Evolutionary conservation across 345 rosid species (phyloP).

Genomic region (Barbarea vulgaris): DNA sequence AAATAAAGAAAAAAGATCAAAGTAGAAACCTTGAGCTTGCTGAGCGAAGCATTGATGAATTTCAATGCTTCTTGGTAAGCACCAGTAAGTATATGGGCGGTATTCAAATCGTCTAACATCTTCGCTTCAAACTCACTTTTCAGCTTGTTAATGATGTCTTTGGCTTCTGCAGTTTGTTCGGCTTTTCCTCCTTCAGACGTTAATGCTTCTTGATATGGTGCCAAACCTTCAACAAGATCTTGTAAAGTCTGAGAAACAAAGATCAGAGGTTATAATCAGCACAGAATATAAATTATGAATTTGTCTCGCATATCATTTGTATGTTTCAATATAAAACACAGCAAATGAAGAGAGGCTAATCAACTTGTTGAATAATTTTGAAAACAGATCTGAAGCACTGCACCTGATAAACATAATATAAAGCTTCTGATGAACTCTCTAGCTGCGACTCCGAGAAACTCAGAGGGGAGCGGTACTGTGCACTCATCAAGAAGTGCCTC

Average conservation of each 20-base stretch:
- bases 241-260: conserved; percentile 61
- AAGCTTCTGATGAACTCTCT: conserved; percentile 70
- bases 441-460: conserved; percentile 63
- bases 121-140: conserved; percentile 62
- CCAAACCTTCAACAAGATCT: conserved; percentile 70
- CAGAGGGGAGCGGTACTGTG: conserved; percentile 85
- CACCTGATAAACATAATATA: conserved; percentile 89
- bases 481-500: conserved; percentile 82
- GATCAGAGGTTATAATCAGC: background rate
- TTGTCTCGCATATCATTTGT: background rate
- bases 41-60: conserved; percentile 62
- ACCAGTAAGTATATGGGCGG: conserved; percentile 77
- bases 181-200: conserved; percentile 42
- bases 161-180: conserved; percentile 52
- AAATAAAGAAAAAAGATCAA: background rate
- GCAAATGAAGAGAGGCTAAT: background rate
- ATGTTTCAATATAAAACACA: background rate
- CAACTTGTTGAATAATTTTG: background rate
- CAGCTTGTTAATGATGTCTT: conserved; percentile 57
- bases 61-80: conserved; percentile 83
- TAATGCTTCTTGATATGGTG: conserved; percentile 49
- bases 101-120: conserved; percentile 82
- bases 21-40: conserved; percentile 62
- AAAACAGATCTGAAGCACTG: conserved; percentile 20
- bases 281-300: background rate